phyloP scores from a whole-genome alignment of 2,329 filamentous ascomycete species.

The Microsporum canis region DNA sequence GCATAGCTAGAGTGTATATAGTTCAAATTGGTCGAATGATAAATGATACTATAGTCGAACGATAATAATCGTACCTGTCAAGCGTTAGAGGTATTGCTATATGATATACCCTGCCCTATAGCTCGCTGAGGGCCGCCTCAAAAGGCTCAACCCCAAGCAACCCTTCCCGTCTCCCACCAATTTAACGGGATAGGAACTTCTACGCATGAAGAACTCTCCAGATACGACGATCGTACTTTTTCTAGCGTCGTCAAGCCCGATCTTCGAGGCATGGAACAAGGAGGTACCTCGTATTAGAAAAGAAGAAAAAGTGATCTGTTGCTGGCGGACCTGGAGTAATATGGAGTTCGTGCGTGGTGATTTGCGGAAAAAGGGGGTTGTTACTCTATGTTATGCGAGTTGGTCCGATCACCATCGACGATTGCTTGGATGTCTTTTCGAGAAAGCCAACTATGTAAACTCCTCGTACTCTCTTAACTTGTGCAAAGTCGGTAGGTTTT shows the following conservation, averaged over 20 bases:
- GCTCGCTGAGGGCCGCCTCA: not conserved
- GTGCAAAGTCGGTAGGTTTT: not conserved
- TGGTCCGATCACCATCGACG: not conserved
- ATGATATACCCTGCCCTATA: not conserved
- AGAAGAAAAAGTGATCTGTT: not conserved
- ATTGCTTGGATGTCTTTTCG: not conserved
- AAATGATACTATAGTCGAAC: not conserved
- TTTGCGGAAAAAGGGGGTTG: not conserved
- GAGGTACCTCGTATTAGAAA: not conserved
- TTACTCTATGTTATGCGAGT: not conserved
- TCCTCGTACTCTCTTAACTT: not conserved
- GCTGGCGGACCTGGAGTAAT: not conserved
- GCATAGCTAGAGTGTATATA: not conserved
- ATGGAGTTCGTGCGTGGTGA: not conserved
- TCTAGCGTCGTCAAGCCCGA: not conserved
- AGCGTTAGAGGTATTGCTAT: not conserved
- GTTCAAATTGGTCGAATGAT: not conserved
- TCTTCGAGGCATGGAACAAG: not conserved
- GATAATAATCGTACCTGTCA: not conserved
- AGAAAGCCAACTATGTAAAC: not conserved
- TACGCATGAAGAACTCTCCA: not conserved
- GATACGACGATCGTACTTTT: not conserved
- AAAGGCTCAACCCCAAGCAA: not conserved
- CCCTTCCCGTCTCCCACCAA: not conserved
- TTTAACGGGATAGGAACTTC: not conserved